Base-by-base conservation (phyloP, 2,329 filamentous ascomycete genomes). In the Exophiala spinifera region DNA sequence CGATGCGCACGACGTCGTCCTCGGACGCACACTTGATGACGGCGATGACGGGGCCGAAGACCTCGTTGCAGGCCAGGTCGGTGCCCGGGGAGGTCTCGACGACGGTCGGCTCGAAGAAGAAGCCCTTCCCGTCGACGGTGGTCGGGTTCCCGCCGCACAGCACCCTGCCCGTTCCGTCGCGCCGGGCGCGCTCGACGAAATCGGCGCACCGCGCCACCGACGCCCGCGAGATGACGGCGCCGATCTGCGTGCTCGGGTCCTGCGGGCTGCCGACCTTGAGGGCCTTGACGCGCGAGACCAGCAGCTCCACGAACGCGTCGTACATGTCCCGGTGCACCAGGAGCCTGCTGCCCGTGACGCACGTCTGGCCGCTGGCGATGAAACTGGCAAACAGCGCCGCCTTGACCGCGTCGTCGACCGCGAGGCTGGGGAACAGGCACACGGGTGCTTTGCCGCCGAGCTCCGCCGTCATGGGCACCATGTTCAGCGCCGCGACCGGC, bases 221-320 rank as follows among this genome's bases (percentile, higher is more conserved):
- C 0, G 59, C 61, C 14, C 47, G 45, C 14, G 83, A 86, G 31
- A 87, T 79, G 1, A 87, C 69, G 0, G 82, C 81, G 0, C 85
- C 85, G 78, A 88, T 88, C 68, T 80, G 80, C 0, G 80, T 84
- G 1, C 74, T 74, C 0, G 72, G 69, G 51, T 86, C 81, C 2
- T 68, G 72, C 0, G 83, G 83, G 3, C 78, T 75, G 1, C 83
- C 84, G 66, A 86, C 82, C 3, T 79, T 75, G 3, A 71, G 65
- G 0, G 72, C 64, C 25, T 83, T 80, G 4, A 76, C 79, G n/a
- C 81, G 73, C 51, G 72, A 75, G 14, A 55, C 59, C 46, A 74
- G 68, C 17, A 75, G 60, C 20, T 71, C 72, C 4, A 67, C 57
- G 6, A 79, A 64, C 0, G 72, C 65, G 2, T 72, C 65, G 19